Percentiles rank a stretch among this genome's conserved stretches.
Evolutionary conservation across 768 basidiomycete species (phyloP).

Genomic region (Amanita molliuscula): DNA sequence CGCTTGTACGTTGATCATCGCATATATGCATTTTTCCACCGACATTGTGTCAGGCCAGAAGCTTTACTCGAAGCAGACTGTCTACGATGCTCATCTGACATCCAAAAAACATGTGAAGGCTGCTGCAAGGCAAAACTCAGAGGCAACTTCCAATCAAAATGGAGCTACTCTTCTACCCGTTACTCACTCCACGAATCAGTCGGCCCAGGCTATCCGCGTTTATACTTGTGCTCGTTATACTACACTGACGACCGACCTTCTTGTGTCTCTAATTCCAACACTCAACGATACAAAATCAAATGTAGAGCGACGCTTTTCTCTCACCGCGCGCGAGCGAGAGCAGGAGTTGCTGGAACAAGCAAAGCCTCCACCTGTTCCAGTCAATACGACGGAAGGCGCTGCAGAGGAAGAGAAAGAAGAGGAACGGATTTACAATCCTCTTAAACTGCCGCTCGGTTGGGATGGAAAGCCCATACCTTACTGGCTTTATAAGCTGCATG

Average conservation of each 20-base stretch:
- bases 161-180: conserved; percentile 26
- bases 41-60: conserved; percentile 66
- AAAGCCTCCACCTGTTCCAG: conserved; percentile 34
- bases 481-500: conserved; percentile 97
- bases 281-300: conserved; percentile 91
- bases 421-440: conserved; percentile 94
- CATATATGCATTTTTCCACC: conserved; percentile 6
- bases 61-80: conserved; percentile 91
- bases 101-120: conserved; percentile 97
- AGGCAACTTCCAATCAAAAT: conserved; percentile 46
- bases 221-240: conserved; percentile 64
- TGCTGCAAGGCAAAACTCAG: conserved; percentile 51
- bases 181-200: conserved; percentile 17
- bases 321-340: conserved; percentile 96
- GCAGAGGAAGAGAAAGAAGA: conserved; percentile 85
- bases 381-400: conserved; percentile 30
- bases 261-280: conserved; percentile 50
- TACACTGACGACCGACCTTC: conserved; percentile 56
- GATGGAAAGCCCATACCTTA: conserved; percentile 99
- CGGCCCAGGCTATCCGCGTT: conserved; percentile 38
- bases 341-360: conserved; percentile 78
- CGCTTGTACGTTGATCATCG: conserved; percentile 54
- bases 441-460: conserved; percentile 95
- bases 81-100: conserved; percentile 91
- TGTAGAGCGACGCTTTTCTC: conserved; percentile 90